A percentile compares a stretch with the other conserved stretches of the same genome.
These are phyloP conservation scores for Cutaneotrichosporon dermatis DNA, from an alignment of 1,284 basidiomycete species.

Conservation along the genomic window DNA sequence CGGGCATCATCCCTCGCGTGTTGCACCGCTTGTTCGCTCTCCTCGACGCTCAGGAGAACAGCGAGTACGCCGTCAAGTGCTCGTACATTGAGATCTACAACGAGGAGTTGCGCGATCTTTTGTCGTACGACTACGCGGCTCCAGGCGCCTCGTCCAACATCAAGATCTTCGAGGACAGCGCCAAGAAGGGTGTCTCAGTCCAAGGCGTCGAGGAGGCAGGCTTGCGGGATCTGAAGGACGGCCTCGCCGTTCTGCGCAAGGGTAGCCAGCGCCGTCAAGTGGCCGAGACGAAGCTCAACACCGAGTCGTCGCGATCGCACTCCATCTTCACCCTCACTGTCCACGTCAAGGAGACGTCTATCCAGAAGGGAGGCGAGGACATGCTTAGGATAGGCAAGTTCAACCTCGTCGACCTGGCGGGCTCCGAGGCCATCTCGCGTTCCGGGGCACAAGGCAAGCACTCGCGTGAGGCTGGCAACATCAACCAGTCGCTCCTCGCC, in stretches of 20 bases:
- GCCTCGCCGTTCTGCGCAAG: slow-evolving; percentile 76
- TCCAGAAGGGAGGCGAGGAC: slow-evolving; percentile 64
- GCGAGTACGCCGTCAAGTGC: slow-evolving; percentile 88
- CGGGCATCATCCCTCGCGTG: slow-evolving; percentile 96
- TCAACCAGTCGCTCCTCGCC: slow-evolving; percentile 94
- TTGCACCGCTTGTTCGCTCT: slow-evolving; percentile 88
- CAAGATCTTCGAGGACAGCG: slow-evolving; percentile 89
- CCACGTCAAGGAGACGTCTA: slow-evolving; percentile 77
- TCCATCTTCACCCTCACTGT: slow-evolving; percentile 97
- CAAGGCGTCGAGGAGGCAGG: slow-evolving; percentile 90
- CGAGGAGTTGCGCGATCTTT: slow-evolving; percentile 93
- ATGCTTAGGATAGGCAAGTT: slow-evolving; percentile 89
- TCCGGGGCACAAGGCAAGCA: slow-evolving; percentile 93
- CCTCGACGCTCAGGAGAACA: slow-evolving; percentile 64
- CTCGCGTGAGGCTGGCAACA: slow-evolving; percentile 96
- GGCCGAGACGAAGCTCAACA: slow-evolving; percentile 96
- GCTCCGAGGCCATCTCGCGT: slow-evolving; percentile 94
- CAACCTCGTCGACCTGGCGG: slow-evolving; percentile 94
- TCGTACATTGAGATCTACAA: slow-evolving; percentile 99
- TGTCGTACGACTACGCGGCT: slow-evolving; percentile 67
- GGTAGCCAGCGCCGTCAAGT: slow-evolving; percentile 89
- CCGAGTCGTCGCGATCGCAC: slow-evolving; percentile 90
- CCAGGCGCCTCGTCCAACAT: slow-evolving; percentile 53
- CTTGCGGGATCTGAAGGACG: slow-evolving; percentile 78
- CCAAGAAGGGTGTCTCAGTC: slow-evolving; percentile 74